Percentiles rank a stretch among this genome's conserved stretches.
Evolutionary conservation across 306 rosid species (phyloP).

Genomic region (Psophocarpus tetragonolobus): DNA sequence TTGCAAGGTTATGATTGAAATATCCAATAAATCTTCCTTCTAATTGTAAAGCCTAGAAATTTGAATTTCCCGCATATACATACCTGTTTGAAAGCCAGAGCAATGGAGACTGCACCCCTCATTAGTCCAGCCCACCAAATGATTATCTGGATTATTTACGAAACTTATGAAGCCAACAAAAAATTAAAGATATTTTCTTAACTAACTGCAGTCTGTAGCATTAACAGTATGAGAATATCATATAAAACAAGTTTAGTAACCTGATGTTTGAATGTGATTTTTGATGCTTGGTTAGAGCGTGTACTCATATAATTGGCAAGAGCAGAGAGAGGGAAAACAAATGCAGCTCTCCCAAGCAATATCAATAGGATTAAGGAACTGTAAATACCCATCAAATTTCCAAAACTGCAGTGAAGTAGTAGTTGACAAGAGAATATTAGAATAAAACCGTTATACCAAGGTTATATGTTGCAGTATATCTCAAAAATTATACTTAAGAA

Average conservation of each 20-base stretch:
- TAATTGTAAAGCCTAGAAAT: neutral
- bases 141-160: conserved; percentile 48
- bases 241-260: conserved; percentile 40
- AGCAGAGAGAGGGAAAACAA: conserved; percentile 83
- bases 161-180: neutral
- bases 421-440: conserved; percentile 8
- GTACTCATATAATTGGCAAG: conserved; percentile 63
- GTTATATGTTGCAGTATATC: conserved; percentile 10
- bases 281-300: conserved; percentile 41
- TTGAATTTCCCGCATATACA: conserved; percentile 35
- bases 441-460: neutral
- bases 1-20: neutral
- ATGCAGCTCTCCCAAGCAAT: conserved; percentile 80
- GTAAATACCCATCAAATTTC: conserved; percentile 59
- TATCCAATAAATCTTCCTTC: conserved; percentile 8
- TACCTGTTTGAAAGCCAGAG: conserved; percentile 94
- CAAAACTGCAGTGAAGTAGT: conserved; percentile 48
- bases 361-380: conserved; percentile 57
- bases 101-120: conserved; percentile 94
- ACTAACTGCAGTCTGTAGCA: neutral
- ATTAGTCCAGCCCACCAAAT: conserved; percentile 99
- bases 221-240: neutral
- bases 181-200: neutral
- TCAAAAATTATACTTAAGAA: conserved; percentile 16
- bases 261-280: conserved; percentile 69